phyloP scores from a whole-genome alignment of 352 stramenopile genomes.

The Pythium biforme region DNA sequence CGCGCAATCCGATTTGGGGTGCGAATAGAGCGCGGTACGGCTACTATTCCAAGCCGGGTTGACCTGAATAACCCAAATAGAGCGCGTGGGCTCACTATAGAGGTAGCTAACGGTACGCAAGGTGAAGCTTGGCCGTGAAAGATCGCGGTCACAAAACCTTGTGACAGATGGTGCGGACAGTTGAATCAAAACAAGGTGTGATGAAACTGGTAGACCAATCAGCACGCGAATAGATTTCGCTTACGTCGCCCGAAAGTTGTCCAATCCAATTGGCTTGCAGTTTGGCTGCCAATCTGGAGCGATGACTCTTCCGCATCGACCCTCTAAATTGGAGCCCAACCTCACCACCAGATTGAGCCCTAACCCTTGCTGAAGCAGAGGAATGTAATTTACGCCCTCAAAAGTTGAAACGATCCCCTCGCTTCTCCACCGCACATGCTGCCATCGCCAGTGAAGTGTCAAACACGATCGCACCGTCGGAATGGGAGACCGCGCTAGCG shows the following conservation, averaged over 20 bases:
- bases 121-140: not conserved
- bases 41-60: slow-evolving; percentile 8
- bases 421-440: slow-evolving; percentile 17
- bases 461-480: slow-evolving; percentile 24
- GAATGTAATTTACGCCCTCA: slow-evolving; percentile 25
- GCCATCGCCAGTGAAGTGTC: slow-evolving; percentile 19
- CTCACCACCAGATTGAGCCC: slow-evolving; percentile 40
- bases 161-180: no score
- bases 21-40: slow-evolving; percentile 6
- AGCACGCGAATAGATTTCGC: slow-evolving; percentile 28
- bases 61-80: not conserved
- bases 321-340: no score
- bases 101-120: slow-evolving; percentile 1
- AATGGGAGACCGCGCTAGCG: slow-evolving; percentile 8
- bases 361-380: slow-evolving; percentile 25
- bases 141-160: not conserved
- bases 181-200: slow-evolving; percentile 19
- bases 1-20: slow-evolving; percentile 18
- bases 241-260: slow-evolving; percentile 13
- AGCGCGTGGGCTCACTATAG: slow-evolving; percentile 1
- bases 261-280: slow-evolving; percentile 24
- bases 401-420: not conserved
- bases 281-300: slow-evolving; percentile 2
- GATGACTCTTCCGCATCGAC: slow-evolving; percentile 34
- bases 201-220: slow-evolving; percentile 17